A percentile compares a stretch with the other conserved stretches of the same genome.
phyloP scores from a whole-genome alignment of 78 protist species.

The Isochrysis galbana region DNA sequence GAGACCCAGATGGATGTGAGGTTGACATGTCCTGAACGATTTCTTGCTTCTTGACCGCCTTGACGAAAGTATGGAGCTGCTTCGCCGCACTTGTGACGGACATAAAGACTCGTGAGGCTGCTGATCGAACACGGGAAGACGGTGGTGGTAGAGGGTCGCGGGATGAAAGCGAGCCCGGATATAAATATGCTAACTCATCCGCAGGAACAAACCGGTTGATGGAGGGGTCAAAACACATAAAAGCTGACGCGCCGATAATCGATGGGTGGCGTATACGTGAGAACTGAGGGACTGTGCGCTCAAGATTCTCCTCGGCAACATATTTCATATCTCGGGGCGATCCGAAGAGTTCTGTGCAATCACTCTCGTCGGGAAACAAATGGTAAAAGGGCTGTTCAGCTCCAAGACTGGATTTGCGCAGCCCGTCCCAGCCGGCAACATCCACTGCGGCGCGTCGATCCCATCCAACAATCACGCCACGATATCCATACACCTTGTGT shows the following conservation, averaged over 20 bases:
- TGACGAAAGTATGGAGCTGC: not conserved
- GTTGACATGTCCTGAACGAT: no score
- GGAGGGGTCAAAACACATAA: not conserved
- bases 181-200: not conserved
- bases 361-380: not conserved
- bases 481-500: not conserved
- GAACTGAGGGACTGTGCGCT: not conserved
- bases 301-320: slow-evolving; percentile 13
- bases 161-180: not conserved
- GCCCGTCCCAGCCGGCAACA: not conserved
- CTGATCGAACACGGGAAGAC: no score
- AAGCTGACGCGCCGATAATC: not conserved
- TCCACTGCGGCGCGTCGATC: not conserved
- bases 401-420: not conserved
- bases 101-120: no score
- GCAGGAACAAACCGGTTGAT: not conserved
- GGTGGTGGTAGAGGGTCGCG: no score
- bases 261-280: not conserved
- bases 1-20: no score
- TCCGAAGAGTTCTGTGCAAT: not conserved
- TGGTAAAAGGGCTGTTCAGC: slow-evolving; percentile 16
- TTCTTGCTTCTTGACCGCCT: not conserved
- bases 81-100: not conserved
- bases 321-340: not conserved
- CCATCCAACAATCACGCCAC: not conserved